Percentiles rank a stretch among this genome's conserved stretches.
Evolutionary conservation across 768 basidiomycete species (phyloP).

Genomic region (Calocybe cyanea): DNA sequence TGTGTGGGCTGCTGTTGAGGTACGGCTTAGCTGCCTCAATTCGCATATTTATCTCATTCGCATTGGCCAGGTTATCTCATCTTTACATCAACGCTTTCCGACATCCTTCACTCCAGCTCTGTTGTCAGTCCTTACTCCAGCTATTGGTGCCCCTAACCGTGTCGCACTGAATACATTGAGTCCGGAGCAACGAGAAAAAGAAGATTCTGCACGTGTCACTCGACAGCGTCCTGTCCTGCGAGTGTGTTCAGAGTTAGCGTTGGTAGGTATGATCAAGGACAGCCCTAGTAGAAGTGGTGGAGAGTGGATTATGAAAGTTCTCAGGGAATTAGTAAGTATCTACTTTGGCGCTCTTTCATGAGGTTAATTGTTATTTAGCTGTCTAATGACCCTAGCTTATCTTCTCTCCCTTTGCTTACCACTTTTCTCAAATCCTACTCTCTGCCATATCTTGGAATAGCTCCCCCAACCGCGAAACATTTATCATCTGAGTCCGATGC

Average conservation of each 20-base stretch:
- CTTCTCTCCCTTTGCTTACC: slow-evolving; percentile 84
- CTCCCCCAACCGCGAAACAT: slow-evolving; percentile 55
- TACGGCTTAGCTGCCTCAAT: slow-evolving; percentile 28
- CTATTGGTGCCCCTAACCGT: slow-evolving; percentile 57
- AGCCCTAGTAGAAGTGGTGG: slow-evolving; percentile 67
- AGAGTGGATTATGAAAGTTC: slow-evolving; percentile 84
- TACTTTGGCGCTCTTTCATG: not conserved
- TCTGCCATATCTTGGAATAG: slow-evolving; percentile 81
- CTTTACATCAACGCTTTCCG: slow-evolving; percentile 85
- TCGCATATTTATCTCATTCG: slow-evolving; percentile 2
- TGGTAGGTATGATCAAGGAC: slow-evolving; percentile 81
- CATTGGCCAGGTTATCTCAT: slow-evolving; percentile 71
- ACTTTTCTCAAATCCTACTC: slow-evolving; percentile 94
- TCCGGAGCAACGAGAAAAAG: slow-evolving; percentile 87
- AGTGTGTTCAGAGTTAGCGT: slow-evolving; percentile 85
- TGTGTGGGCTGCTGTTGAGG: slow-evolving; percentile 89
- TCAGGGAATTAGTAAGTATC: slow-evolving; percentile 76
- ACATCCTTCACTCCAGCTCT: slow-evolving; percentile 73
- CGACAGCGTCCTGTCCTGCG: slow-evolving; percentile 85
- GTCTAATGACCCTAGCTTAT: slow-evolving; percentile 81
- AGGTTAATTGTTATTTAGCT: slow-evolving; percentile 45
- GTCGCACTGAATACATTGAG: slow-evolving; percentile 52
- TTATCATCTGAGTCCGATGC: slow-evolving; percentile 51
- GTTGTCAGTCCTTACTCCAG: slow-evolving; percentile 51
- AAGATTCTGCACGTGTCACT: slow-evolving; percentile 73